Conservation (phyloP, 441 rosid genomes). For the Oxalis stricta region DNA sequence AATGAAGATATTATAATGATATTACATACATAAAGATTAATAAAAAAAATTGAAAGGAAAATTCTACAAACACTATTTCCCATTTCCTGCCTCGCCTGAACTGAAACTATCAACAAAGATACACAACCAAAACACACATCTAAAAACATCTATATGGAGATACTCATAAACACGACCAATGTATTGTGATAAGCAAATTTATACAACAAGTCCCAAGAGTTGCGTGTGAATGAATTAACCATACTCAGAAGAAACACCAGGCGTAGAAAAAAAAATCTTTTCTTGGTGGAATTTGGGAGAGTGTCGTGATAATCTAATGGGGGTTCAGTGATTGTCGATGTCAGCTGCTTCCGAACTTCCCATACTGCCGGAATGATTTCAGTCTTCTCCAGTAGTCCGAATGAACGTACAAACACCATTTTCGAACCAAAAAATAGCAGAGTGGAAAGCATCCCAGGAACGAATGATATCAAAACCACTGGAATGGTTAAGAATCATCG, state of each 20-base stretch:
- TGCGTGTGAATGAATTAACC: not conserved
- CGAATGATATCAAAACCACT: slow-evolving; percentile 14
- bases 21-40: too few species aligned
- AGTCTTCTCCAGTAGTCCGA: slow-evolving; percentile 4
- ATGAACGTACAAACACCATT: slow-evolving; percentile 13
- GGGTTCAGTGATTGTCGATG: not conserved
- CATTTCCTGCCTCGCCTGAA: too few species aligned
- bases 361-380: slow-evolving; percentile 5
- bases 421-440: slow-evolving; percentile 15
- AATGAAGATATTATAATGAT: too few species aligned
- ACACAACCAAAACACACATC: slow-evolving; percentile 11
- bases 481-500: slow-evolving; percentile 9
- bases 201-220: slow-evolving; percentile 4
- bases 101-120: slow-evolving; percentile 13
- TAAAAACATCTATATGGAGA: slow-evolving; percentile 15
- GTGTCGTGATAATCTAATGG: not conserved
- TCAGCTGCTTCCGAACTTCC: slow-evolving; percentile 3
- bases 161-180: slow-evolving; percentile 14
- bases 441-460: slow-evolving; percentile 17
- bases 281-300: not conserved
- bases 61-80: too few species aligned
- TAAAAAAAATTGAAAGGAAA: too few species aligned
- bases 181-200: slow-evolving; percentile 4
- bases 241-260: slow-evolving; percentile 1
- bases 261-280: not conserved